These are phyloP conservation scores for Fraxinus floribunda DNA, from an alignment of 305 asterid species.

Conservation along the genomic window DNA sequence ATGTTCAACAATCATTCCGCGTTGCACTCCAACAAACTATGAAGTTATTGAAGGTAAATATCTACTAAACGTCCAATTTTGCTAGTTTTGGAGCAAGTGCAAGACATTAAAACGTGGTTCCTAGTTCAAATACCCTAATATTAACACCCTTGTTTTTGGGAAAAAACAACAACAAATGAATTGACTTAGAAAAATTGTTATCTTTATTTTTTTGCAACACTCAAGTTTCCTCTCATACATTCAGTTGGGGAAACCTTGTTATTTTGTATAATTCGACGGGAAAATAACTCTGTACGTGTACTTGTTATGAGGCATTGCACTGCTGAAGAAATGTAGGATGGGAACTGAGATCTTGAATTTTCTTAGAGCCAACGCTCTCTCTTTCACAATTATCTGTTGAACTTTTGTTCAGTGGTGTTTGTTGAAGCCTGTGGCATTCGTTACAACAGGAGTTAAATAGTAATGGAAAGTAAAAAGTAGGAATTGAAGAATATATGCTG, in stretches of 20 bases:
- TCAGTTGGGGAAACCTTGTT: neutral
- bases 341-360: neutral
- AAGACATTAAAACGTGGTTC: neutral
- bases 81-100: too few species aligned
- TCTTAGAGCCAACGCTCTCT: neutral
- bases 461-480: neutral
- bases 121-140: neutral
- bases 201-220: neutral
- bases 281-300: neutral
- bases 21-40: too few species aligned
- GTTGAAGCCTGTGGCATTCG: conserved; percentile 34
- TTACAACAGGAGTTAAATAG: neutral
- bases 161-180: too few species aligned
- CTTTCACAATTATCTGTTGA: conserved; percentile 27
- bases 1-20: too few species aligned
- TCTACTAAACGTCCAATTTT: too few species aligned
- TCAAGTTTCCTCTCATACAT: neutral
- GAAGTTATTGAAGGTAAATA: too few species aligned
- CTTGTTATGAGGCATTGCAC: neutral
- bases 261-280: neutral
- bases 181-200: neutral
- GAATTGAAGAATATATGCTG: neutral
- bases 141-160: neutral
- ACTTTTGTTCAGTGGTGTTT: conserved; percentile 40
- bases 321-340: neutral